phyloP scores from a whole-genome alignment of 306 rosid genomes.

The Prunus campanulata region DNA sequence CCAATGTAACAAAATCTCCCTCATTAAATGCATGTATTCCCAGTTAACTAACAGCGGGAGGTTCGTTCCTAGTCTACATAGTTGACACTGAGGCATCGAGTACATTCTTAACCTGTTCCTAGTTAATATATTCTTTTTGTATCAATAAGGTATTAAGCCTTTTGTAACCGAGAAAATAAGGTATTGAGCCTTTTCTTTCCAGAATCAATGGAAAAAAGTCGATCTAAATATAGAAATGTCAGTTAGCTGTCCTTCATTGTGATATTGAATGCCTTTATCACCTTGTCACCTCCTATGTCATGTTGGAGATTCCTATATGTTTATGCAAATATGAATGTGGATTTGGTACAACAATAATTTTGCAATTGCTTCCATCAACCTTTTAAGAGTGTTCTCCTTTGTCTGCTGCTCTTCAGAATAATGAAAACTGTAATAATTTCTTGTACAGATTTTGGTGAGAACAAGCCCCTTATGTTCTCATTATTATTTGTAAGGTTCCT shows the following conservation, averaged over 20 bases:
- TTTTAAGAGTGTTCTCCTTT: not conserved
- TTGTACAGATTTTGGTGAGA: not conserved
- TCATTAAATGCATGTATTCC: constrained; percentile 11
- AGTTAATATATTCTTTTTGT: constrained; percentile 34
- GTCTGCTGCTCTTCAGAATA: not conserved
- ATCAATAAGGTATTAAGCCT: constrained; percentile 31
- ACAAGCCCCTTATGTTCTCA: not conserved
- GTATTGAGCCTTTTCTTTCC: constrained; percentile 42
- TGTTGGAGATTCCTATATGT: not conserved
- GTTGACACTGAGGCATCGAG: constrained; percentile 26
- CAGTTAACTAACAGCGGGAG: constrained; percentile 32
- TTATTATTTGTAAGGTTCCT: not conserved
- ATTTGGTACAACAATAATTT: not conserved
- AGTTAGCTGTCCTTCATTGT: constrained; percentile 21
- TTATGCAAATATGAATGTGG: not conserved
- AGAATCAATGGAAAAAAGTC: constrained; percentile 36
- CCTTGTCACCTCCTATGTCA: constrained; percentile 5
- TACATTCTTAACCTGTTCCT: constrained; percentile 36
- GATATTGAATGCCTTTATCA: constrained; percentile 10
- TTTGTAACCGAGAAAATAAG: constrained; percentile 9
- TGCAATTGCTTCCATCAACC: not conserved
- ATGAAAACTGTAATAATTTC: not conserved
- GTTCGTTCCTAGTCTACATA: constrained; percentile 32
- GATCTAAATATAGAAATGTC: constrained; percentile 35
- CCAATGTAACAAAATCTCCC: constrained; percentile 21